Base-by-base conservation (phyloP, 176 grass and related monocot species). In the Eragrostis curvula region DNA sequence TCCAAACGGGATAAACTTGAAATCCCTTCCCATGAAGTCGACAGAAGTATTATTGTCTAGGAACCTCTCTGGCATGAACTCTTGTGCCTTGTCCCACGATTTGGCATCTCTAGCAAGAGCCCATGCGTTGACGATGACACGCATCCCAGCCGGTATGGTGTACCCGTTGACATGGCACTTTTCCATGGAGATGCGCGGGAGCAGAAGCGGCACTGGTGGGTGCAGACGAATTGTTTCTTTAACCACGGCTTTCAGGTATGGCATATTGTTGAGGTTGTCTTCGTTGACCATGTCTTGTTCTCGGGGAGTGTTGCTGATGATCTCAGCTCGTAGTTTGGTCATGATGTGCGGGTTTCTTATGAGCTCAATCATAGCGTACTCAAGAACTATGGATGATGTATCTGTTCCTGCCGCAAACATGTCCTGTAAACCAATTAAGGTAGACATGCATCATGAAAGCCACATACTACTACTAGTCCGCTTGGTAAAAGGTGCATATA, bases 321-420 rank as follows among this genome's bases (percentile, higher is more conserved):
- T 47, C 41, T 92, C 87, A 1, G 1, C 23, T 52, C 86, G 88
- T 39, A 88, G 68, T 64, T 81, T 94, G 27, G 16, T 20, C 88
- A 84, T 88, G 0, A 55, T 20, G 2, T 45, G 21, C 2, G 72
- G 76, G 24, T 92, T 60, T 25, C 56, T 63, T 48, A 80, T 66
- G 0, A 93, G 88, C 73, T 90, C 88, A 0, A 73, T 77, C 88
- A 90, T 90, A 4, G 78, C 78, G 27, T 76, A 27, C 17, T 86
- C 88, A 0, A 94, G 81, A 60, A 79, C 76, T 12, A 84, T 30
- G 16, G 70, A 85, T 9, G 85, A 79, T 9, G 88, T 87, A 42
- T 90, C 81, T 15, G 78, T 90, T 47, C 90, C 90, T 17, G 72
- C 90, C 5, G 12, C 44, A 12, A 89, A 89, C 83, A 92, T 86